Conservation (phyloP, 2,329 filamentous ascomycete genomes). For the Apiospora arundinis region DNA sequence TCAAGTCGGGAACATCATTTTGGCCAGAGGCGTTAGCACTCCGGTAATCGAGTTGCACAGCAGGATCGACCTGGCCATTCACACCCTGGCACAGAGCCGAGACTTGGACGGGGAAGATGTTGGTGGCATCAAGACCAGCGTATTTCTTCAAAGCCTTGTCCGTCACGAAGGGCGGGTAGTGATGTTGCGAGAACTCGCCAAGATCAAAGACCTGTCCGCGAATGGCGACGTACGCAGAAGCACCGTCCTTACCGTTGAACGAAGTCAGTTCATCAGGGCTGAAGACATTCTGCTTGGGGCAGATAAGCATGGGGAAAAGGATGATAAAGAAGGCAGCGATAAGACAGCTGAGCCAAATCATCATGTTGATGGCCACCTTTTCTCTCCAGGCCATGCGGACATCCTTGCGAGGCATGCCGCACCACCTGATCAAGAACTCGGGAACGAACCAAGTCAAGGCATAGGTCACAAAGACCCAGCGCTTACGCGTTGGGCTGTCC, state of each 20-base stretch:
- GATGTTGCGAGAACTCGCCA: slow-evolving; percentile 71
- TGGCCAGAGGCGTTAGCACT: slow-evolving; percentile 76
- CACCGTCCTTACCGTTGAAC: slow-evolving; percentile 74
- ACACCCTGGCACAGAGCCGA: slow-evolving; percentile 86
- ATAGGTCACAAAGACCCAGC: slow-evolving; percentile 88
- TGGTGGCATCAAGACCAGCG: slow-evolving; percentile 84
- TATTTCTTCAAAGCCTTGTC: slow-evolving; percentile 76
- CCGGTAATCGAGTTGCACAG: slow-evolving; percentile 86
- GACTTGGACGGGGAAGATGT: slow-evolving; percentile 92
- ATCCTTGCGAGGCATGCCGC: slow-evolving; percentile 90
- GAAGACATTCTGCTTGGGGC: slow-evolving; percentile 88
- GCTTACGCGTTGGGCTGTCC: slow-evolving; percentile 80
- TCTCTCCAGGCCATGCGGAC: slow-evolving; percentile 94
- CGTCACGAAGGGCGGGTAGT: slow-evolving; percentile 75
- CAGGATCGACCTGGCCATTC: slow-evolving; percentile 66
- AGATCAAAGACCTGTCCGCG: slow-evolving; percentile 91
- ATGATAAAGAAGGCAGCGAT: slow-evolving; percentile 89
- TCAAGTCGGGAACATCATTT: slow-evolving; percentile 64
- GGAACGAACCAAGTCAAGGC: slow-evolving; percentile 86
- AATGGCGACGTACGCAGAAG: slow-evolving; percentile 76
- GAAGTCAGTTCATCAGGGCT: slow-evolving; percentile 76
- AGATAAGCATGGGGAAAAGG: slow-evolving; percentile 85
- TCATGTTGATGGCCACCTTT: slow-evolving; percentile 95
- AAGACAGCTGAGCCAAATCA: slow-evolving; percentile 89
- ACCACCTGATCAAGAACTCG: slow-evolving; percentile 76